These are phyloP conservation scores for Silene vulgaris DNA, from an alignment of 179 eudicot species.

Conservation along the genomic window DNA sequence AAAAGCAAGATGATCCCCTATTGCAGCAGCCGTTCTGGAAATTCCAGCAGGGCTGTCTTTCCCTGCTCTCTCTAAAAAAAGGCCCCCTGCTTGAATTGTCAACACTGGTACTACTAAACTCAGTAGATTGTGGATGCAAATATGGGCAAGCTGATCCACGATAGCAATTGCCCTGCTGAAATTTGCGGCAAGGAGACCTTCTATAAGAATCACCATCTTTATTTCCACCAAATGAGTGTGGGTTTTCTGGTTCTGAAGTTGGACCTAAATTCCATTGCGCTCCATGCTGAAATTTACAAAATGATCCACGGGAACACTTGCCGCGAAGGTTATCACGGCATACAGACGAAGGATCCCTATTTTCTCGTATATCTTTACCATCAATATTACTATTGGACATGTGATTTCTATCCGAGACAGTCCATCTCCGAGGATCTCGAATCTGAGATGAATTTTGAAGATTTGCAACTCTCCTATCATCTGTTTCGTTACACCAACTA, in stretches of 20 bases:
- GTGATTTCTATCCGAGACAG: conserved; percentile 29
- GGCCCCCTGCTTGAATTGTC: conserved; percentile 12
- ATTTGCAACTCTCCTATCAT: conserved; percentile 13
- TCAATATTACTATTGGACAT: conserved; percentile 4
- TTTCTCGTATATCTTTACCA: conserved; percentile 11
- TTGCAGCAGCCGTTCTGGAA: conserved; percentile 60
- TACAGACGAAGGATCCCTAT: conserved; percentile 14
- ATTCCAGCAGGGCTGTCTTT: conserved; percentile 68
- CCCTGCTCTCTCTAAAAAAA: conserved; percentile 31
- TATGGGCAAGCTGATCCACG: conserved; percentile 71
- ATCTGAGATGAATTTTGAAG: conserved; percentile 24
- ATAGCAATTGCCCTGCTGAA: conserved; percentile 58
- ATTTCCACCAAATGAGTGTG: conserved; percentile 17
- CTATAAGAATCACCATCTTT: conserved; percentile 9
- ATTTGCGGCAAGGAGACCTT: conserved; percentile 53
- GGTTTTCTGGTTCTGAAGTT: conserved; percentile 13
- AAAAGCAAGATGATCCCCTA: conserved; percentile 67
- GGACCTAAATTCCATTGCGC: conserved; percentile 14
- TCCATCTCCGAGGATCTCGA: conserved; percentile 50
- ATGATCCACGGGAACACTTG: conserved; percentile 22
- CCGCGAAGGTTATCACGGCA: conserved; percentile 29
- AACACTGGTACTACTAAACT: conserved; percentile 11
- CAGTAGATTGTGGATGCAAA: conserved; percentile 44
- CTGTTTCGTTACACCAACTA: conserved; percentile 12
- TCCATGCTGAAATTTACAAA: conserved; percentile 28